A percentile compares a stretch with the other conserved stretches of the same genome.
Evolutionary conservation across 257 asterid genomes (phyloP).

Genomic region (Ballota nigra): DNA sequence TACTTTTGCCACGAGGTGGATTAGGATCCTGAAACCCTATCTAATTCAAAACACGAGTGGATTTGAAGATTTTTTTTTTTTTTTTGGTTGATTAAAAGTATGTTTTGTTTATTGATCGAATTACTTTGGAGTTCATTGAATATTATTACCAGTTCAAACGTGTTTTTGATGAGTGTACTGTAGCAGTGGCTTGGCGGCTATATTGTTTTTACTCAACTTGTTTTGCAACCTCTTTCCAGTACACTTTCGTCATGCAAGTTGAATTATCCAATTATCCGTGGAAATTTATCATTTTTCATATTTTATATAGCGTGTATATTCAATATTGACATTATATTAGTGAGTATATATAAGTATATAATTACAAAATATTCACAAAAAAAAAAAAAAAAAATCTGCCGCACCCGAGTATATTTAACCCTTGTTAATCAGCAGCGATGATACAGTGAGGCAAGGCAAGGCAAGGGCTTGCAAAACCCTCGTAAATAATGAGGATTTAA

Average conservation of each 20-base stretch:
- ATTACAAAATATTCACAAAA: no score
- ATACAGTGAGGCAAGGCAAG: no score
- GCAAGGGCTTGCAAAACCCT: no score
- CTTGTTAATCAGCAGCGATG: no score
- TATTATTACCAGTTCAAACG: background rate
- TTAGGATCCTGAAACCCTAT: background rate
- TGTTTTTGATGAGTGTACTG: background rate
- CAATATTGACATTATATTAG: background rate
- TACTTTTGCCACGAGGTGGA: background rate
- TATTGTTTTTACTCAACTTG: background rate
- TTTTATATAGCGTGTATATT: background rate
- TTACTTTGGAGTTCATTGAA: background rate
- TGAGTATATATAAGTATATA: no score
- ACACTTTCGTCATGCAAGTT: background rate
- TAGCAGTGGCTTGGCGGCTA: background rate
- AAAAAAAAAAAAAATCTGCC: no score
- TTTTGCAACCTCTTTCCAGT: background rate
- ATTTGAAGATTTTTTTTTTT: background rate
- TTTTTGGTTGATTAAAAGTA: background rate
- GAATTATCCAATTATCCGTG: background rate
- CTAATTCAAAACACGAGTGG: background rate
- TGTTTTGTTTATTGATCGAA: background rate
- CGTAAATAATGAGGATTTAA: no score
- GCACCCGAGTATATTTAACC: no score
- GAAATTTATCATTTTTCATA: background rate